Evolutionary conservation across 2,329 filamentous ascomycete species (phyloP), one percentile per base, ranked within the genome.

Genomic region (Verticillium albo-atrum): DNA sequence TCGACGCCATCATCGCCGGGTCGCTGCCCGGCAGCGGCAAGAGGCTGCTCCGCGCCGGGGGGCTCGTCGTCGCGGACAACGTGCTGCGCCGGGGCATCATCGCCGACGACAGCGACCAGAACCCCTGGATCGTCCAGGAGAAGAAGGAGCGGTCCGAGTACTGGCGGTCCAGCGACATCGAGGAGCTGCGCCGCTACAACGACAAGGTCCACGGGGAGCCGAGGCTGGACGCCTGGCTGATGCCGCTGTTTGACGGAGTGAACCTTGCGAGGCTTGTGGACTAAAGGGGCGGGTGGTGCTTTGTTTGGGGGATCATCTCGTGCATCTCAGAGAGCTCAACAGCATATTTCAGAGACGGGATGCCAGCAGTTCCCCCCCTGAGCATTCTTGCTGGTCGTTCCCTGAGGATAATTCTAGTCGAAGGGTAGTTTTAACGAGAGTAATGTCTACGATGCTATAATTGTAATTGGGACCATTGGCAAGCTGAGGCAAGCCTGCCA

Each of bases 1-100:
- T 84, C 37, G 66, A 70, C 23, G 71, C 75, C 30, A 76, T 84
- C 57, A 71, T 84, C 15, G 71, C 70, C 20, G 66, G 70, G 55
- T 83, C 80, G 5, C 66, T 65, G 55, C 74, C 79, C 2, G 74
- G 72, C 2, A 62, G 64, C 6, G 20, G 66, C 3, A 65, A 62
- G 15, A 75, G 80, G 6, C 73, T 85, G 27, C 73, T 85, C 42
- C 74, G 77, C 1, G 68, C 74, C 9, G 80, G 78, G 7, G 82
- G 80, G 0, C 70, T 84, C 59, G 79, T 85, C 61, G 70, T 84
- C 15, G 81, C 79, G 1, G 83, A 85, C 37, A 85, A 85, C 59
- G 75, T 81, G 50, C 73, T 86, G 27, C 77, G 78, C 3, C 70
- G 72, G 6, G 82, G 76, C 6, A 70, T 82, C 14, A 78, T 84